Conservation (phyloP, 2,329 filamentous ascomycete genomes). For the Exophiala spinifera region DNA sequence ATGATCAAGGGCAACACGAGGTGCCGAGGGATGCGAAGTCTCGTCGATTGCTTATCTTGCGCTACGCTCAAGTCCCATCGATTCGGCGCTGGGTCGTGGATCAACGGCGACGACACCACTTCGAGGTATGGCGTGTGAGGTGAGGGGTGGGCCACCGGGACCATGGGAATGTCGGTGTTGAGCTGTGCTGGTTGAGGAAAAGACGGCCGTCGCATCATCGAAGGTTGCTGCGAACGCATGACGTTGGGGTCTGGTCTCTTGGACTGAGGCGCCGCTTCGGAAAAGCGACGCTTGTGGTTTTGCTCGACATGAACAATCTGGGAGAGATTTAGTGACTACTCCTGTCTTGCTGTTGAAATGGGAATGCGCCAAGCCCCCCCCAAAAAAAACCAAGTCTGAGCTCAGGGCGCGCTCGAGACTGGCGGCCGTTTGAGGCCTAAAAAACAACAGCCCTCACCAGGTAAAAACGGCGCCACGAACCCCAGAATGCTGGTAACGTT, state of each 20-base stretch:
- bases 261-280: background rate
- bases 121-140: constrained; percentile 11
- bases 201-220: background rate
- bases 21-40: constrained; percentile 18
- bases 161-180: constrained; percentile 7
- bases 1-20: constrained; percentile 20
- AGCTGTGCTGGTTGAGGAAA: background rate
- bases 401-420: too few relatives aligned
- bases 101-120: background rate
- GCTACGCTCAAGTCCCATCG: constrained; percentile 19
- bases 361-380: too few relatives aligned
- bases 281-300: background rate
- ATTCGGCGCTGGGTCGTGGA: background rate
- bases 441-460: too few relatives aligned
- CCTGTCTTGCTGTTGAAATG: too few relatives aligned
- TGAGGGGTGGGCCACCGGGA: background rate
- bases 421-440: too few relatives aligned
- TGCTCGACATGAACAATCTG: background rate
- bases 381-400: background rate
- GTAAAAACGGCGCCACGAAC: too few relatives aligned
- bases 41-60: constrained; percentile 12
- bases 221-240: background rate
- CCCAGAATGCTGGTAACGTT: background rate
- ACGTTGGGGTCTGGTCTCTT: background rate
- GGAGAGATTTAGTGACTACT: background rate